Conservation (phyloP, 176 grass and related monocot species). For the Luzula sylvatica region DNA sequence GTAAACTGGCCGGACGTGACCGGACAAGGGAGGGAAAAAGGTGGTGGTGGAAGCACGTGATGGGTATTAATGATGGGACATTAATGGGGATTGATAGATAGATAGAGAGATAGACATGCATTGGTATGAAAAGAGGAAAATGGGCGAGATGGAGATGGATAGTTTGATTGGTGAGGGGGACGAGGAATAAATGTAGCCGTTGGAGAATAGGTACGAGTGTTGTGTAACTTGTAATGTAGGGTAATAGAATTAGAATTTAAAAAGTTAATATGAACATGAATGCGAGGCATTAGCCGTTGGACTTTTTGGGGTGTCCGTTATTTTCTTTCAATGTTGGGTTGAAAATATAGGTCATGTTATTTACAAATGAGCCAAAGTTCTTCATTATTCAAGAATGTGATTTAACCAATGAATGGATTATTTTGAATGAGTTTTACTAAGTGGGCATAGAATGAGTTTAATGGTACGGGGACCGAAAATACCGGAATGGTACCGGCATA, state of each 20-base stretch:
- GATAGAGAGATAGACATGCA: neutral
- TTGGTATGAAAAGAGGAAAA: neutral
- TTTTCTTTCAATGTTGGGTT: neutral
- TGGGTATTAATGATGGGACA: conserved; percentile 11
- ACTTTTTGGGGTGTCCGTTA: neutral
- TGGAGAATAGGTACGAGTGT: conserved; percentile 11
- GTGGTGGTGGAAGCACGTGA: conserved; percentile 22
- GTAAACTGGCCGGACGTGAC: conserved; percentile 22
- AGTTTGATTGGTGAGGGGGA: neutral
- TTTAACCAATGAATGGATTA: no score
- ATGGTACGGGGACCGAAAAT: no score
- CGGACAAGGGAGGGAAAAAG: conserved; percentile 1
- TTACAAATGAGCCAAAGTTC: no score
- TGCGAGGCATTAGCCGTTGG: conserved; percentile 29
- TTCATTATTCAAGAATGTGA: no score
- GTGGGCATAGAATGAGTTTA: no score
- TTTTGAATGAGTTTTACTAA: no score
- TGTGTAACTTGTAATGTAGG: no score
- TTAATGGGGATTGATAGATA: conserved; percentile 16
- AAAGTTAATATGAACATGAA: no score
- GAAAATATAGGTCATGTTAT: no score
- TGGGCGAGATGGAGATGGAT: no score
- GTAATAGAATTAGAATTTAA: neutral
- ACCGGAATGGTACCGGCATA: no score
- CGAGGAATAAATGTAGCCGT: conserved; percentile 21